phyloP scores from a whole-genome alignment of 2,329 filamentous ascomycete genomes.

The Nigrospora sphaerica region DNA sequence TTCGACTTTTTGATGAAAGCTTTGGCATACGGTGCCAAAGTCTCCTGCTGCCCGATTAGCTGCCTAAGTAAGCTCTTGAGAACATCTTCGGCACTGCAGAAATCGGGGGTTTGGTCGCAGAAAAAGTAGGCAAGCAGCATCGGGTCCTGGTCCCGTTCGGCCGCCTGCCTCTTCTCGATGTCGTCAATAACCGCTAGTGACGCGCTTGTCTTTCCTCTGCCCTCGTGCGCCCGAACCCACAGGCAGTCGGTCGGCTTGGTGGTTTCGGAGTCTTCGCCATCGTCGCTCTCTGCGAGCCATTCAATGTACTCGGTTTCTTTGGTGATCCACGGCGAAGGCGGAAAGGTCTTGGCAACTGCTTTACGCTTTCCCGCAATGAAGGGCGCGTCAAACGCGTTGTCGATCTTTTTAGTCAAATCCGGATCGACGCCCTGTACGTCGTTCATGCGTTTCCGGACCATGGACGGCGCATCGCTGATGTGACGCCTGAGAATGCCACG shows the following conservation, averaged over 20 bases:
- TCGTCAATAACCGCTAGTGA: conserved; percentile 28
- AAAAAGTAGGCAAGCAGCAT: conserved; percentile 32
- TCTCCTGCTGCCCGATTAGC: conserved; percentile 25
- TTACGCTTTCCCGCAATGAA: conserved; percentile 26
- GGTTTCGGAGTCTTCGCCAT: conserved; percentile 1
- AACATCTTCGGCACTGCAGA: conserved; percentile 30
- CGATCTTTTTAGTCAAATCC: conserved; percentile 21
- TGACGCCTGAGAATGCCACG: conserved; percentile 27
- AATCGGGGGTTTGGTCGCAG: conserved; percentile 29
- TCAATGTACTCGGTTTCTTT: conserved; percentile 26
- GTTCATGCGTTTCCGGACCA: conserved; percentile 28
- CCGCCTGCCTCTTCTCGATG: conserved; percentile 19
- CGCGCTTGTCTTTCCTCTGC: conserved; percentile 33
- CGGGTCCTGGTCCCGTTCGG: conserved; percentile 14
- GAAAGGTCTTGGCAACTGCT: conserved; percentile 18
- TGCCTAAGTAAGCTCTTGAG: conserved; percentile 32
- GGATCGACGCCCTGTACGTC: conserved; percentile 28
- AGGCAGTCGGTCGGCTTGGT: conserved; percentile 21
- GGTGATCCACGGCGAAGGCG: conserved; percentile 29
- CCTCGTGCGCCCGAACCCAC: conserved; percentile 32
- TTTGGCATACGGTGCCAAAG: conserved; percentile 28
- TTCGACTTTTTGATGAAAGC: conserved; percentile 22
- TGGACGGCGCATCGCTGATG: conserved; percentile 25
- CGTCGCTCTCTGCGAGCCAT: conserved; percentile 21
- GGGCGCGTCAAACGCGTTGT: conserved; percentile 24